These are phyloP conservation scores for Arthrobotrys musiformis DNA, from an alignment of 2,329 filamentous ascomycete genomes.

Conservation along the genomic window DNA sequence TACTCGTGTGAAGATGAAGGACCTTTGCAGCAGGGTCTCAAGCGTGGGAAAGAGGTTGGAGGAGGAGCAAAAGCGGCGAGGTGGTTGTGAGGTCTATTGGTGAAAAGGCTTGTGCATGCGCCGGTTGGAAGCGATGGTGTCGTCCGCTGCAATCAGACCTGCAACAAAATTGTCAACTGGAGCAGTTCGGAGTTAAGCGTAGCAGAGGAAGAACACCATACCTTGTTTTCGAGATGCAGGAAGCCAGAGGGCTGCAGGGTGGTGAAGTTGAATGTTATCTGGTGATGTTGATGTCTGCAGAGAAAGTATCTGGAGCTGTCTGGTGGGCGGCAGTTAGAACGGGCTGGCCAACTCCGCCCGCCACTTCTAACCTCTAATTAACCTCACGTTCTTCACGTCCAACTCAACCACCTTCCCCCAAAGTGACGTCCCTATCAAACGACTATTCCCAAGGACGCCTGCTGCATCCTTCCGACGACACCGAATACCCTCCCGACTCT, in stretches of 20 bases:
- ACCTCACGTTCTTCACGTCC: conserved; percentile 22
- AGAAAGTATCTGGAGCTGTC: not conserved
- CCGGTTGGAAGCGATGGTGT: conserved; percentile 26
- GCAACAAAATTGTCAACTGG: conserved; percentile 7
- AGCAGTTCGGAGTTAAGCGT: not conserved
- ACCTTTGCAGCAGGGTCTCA: not conserved
- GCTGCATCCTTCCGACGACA: not conserved
- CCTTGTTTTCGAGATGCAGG: not conserved
- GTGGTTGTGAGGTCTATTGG: not conserved
- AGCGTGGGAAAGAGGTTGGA: not conserved
- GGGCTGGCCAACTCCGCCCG: conserved; percentile 10
- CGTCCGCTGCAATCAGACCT: not conserved
- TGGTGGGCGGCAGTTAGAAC: conserved; percentile 13
- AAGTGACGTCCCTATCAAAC: no score
- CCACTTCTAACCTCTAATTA: not conserved
- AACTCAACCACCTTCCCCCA: conserved; percentile 5
- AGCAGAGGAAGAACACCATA: not conserved
- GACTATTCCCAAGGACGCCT: no score
- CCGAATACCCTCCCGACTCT: not conserved
- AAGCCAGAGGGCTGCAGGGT: not conserved
- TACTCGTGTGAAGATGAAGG: conserved; percentile 6
- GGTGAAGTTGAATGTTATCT: not conserved
- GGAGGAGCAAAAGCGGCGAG: not conserved
- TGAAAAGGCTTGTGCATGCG: conserved; percentile 7
- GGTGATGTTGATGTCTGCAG: not conserved